Evolutionary conservation across 2,329 filamentous ascomycete genomes (phyloP).

Genomic region (Aspergillus sojae): DNA sequence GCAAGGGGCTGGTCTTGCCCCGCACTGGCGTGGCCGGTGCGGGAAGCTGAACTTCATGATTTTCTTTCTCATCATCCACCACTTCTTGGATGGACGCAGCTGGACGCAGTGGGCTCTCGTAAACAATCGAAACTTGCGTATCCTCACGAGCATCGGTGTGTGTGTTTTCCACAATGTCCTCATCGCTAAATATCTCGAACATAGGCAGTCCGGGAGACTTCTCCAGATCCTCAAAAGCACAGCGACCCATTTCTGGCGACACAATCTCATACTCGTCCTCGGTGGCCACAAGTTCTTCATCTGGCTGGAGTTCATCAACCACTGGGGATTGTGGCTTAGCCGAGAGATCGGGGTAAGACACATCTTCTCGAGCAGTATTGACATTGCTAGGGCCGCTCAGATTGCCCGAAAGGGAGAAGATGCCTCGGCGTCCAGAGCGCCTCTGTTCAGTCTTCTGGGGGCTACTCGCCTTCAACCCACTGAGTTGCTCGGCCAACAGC

Average conservation of each 20-base stretch:
- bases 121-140: background rate
- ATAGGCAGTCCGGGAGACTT: constrained; percentile 14
- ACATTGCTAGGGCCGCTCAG: constrained; percentile 21
- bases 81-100: constrained; percentile 36
- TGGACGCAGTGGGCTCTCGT: constrained; percentile 2
- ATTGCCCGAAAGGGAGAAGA: constrained; percentile 40
- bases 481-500: constrained; percentile 63
- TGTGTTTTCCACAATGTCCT: constrained; percentile 9
- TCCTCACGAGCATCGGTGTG: constrained; percentile 15
- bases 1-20: constrained; percentile 46
- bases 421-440: constrained; percentile 30
- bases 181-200: constrained; percentile 17
- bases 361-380: constrained; percentile 13
- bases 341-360: constrained; percentile 27
- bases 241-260: background rate
- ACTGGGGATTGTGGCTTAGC: constrained; percentile 19
- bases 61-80: constrained; percentile 41
- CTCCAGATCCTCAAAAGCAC: constrained; percentile 4
- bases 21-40: constrained; percentile 61
- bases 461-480: constrained; percentile 64
- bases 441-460: constrained; percentile 46
- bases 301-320: constrained; percentile 8
- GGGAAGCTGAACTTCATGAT: constrained; percentile 22
- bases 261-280: constrained; percentile 7
- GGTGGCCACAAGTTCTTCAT: background rate